Conservation (phyloP, 257 asterid species). For the Linaria vulgaris region DNA sequence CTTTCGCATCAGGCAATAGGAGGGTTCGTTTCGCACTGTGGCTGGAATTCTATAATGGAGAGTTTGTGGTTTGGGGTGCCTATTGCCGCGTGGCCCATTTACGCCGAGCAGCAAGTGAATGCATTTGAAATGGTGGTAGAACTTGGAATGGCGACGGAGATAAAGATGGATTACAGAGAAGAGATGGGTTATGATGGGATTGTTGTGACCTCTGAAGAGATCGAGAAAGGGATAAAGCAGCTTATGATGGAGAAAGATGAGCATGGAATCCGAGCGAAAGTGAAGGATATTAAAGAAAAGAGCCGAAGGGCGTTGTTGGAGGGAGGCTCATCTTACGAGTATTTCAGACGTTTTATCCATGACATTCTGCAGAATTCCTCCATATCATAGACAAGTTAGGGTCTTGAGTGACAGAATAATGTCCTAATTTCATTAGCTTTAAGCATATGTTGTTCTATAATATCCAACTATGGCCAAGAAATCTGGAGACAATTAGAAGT, state of each 20-base stretch:
- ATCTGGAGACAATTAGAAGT: too few relatives aligned
- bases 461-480: too few relatives aligned
- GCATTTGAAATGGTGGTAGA: constrained; percentile 44
- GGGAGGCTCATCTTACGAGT: constrained; percentile 42
- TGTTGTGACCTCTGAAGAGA: constrained; percentile 36
- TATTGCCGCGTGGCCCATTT: constrained; percentile 43
- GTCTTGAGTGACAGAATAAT: too few relatives aligned
- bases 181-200: constrained; percentile 1
- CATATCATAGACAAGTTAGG: neutral
- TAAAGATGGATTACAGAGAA: constrained; percentile 30
- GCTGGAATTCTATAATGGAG: constrained; percentile 43
- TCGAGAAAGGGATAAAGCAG: constrained; percentile 30
- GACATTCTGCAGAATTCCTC: constrained; percentile 17
- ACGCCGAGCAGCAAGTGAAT: constrained; percentile 44
- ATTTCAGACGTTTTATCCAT: constrained; percentile 13
- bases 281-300: constrained; percentile 37
- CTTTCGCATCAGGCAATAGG: constrained; percentile 40
- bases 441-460: too few relatives aligned
- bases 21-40: constrained; percentile 48
- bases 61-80: constrained; percentile 46
- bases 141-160: constrained; percentile 36
- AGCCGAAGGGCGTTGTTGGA: constrained; percentile 28
- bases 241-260: constrained; percentile 25
- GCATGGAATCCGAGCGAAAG: constrained; percentile 33
- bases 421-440: too few relatives aligned